phyloP scores from a whole-genome alignment of 495 filamentous ascomycete genomes.

The Tuber magnatum region DNA sequence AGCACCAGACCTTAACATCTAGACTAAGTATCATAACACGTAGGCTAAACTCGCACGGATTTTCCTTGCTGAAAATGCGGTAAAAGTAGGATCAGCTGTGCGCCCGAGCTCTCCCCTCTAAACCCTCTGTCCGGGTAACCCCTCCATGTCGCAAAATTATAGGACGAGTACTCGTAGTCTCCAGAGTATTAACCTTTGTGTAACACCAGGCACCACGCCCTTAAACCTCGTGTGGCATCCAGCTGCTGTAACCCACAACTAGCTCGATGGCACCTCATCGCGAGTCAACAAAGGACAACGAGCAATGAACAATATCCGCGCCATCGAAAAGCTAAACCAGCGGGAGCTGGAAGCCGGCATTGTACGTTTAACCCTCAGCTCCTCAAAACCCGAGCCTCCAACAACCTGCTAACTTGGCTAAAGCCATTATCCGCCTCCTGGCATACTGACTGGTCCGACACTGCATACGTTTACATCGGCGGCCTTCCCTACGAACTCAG shows the following conservation, averaged over 20 bases:
- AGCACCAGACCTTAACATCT: too few species aligned
- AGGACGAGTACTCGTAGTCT: too few species aligned
- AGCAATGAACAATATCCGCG: constrained; percentile 83
- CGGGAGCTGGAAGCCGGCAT: constrained; percentile 83
- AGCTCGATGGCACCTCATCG: constrained; percentile 6
- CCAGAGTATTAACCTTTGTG: constrained; percentile 4
- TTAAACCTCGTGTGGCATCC: constrained; percentile 7
- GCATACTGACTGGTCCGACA: constrained; percentile 96
- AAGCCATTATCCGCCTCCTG: constrained; percentile 61
- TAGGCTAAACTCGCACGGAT: neutral
- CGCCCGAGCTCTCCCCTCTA: neutral
- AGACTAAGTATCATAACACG: neutral
- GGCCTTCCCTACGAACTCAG: constrained; percentile 89
- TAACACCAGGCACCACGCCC: constrained; percentile 6
- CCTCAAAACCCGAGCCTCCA: constrained; percentile 1
- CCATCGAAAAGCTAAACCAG: constrained; percentile 89
- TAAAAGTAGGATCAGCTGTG: neutral
- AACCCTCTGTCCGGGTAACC: constrained; percentile 26
- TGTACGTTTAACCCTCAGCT: constrained; percentile 45
- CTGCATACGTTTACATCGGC: constrained; percentile 92
- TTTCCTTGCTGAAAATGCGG: neutral
- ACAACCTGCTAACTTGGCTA: constrained; percentile 54
- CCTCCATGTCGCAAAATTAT: neutral
- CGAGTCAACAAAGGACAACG: constrained; percentile 18
- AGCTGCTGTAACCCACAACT: neutral